Conservation (phyloP, 306 rosid species). For the Glycine soja region DNA sequence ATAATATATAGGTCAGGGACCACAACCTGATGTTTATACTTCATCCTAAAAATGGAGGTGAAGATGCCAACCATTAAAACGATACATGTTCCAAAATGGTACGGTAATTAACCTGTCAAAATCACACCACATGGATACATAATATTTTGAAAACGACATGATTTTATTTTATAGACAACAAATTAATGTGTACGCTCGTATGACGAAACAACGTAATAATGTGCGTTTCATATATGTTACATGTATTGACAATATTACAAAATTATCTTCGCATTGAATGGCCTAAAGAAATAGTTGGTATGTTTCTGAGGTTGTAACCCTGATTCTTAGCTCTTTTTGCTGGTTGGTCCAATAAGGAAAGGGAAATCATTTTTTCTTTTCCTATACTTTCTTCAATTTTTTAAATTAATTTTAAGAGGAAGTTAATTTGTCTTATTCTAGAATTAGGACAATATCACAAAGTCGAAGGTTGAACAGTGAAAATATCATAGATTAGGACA, state of each 20-base stretch:
- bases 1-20: constrained; percentile 41
- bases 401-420: neutral
- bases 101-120: constrained; percentile 38
- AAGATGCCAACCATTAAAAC: constrained; percentile 32
- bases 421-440: neutral
- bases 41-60: constrained; percentile 5
- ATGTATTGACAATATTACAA: neutral
- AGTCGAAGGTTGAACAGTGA: neutral
- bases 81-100: constrained; percentile 25
- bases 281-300: constrained; percentile 30
- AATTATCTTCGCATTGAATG: neutral
- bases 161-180: neutral
- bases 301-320: constrained; percentile 31
- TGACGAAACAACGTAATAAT: neutral
- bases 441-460: neutral
- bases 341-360: constrained; percentile 37
- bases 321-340: constrained; percentile 17
- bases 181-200: neutral
- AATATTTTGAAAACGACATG: constrained; percentile 6
- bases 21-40: constrained; percentile 39
- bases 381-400: neutral
- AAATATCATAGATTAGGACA: neutral
- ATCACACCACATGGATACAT: constrained; percentile 30
- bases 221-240: neutral
- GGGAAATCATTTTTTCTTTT: neutral